Evolutionary conservation across 2,329 filamentous ascomycete genomes (phyloP), one percentile per base, ranked within the genome.

Genomic region (Verruconis gallopava): DNA sequence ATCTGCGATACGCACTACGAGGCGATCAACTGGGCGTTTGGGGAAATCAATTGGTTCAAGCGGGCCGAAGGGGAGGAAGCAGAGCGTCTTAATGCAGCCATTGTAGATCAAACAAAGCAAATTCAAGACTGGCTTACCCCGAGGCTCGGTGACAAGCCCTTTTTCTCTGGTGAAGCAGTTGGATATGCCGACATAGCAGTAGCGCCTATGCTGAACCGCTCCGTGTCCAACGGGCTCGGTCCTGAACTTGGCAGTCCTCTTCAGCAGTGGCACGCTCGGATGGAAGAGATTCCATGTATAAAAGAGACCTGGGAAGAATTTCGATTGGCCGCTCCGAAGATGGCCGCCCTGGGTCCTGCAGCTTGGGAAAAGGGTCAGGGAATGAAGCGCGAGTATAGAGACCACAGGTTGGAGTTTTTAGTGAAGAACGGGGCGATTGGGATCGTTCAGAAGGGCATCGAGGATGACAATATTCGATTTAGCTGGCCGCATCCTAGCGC

Each of bases 171-270:
- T 6, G 17, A 18, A 11, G 17, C 6, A 15, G 12, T 36, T 15
- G 33, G 33, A 11, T 36, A 36, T 15, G 33, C 33, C 11, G 33
- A 36, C 14, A 18, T 36, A 6, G 9, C 9, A 9, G 33, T 36
- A 11, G 33, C 33, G 33, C 30, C 15, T n/a, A 43, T 19, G 21
- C 13, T 40, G 38, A 42, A 20, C 11, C 19, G 18, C 5, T 19
- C 14, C n/a, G 36, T 17, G 35, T 19, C 17, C 33, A 36, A 14
- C 33, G 33, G 17, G 13, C 6, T 6, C 11, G 33, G 33, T 36
- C 33, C 49, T 15, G 54, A 52, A 17, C 55, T 53, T 21, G 47
- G 44, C 5, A 52, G 47, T 14, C 46, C 50, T 1, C 37, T 56
- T 15, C 49, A 54, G 13, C 52, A 55, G 25, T 36, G 33, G 33